A percentile compares a stretch with the other conserved stretches of the same genome.
phyloP scores from a whole-genome alignment of 1,284 basidiomycete species.

The Cerioporus squamosus region DNA sequence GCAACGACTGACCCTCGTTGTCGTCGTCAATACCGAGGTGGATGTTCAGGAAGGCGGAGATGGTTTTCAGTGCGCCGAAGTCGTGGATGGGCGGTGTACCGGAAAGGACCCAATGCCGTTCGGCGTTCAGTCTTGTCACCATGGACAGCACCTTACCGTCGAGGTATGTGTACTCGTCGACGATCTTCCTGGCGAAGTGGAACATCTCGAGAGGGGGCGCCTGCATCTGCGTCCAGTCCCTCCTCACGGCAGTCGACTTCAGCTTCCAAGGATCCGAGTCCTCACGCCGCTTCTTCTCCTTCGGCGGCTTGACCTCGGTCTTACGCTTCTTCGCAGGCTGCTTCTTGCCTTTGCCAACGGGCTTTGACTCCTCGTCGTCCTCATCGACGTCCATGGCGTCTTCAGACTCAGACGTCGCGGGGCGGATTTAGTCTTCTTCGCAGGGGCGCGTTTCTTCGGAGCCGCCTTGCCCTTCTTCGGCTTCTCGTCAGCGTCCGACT shows the following conservation, averaged over 20 bases:
- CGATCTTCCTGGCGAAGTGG: constrained; percentile 86
- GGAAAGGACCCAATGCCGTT: constrained; percentile 93
- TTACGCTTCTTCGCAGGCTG: constrained; percentile 53
- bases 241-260: constrained; percentile 60
- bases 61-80: constrained; percentile 90
- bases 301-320: constrained; percentile 50
- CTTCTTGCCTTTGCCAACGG: constrained; percentile 30
- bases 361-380: constrained; percentile 31
- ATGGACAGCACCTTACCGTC: constrained; percentile 81
- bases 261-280: constrained; percentile 86
- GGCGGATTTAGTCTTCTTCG: constrained; percentile 27
- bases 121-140: constrained; percentile 78
- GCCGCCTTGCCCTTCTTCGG: constrained; percentile 33
- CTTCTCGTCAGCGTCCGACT: constrained; percentile 39
- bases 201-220: constrained; percentile 91
- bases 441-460: constrained; percentile 17
- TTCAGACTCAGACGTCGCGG: constrained; percentile 31
- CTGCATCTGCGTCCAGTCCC: constrained; percentile 81
- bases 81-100: constrained; percentile 94
- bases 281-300: constrained; percentile 64
- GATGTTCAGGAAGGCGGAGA: constrained; percentile 84
- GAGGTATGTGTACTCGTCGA: constrained; percentile 96
- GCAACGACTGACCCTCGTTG: constrained; percentile 74
- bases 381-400: constrained; percentile 64
- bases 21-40: constrained; percentile 93